phyloP scores from a whole-genome alignment of 768 basidiomycete genomes.

The Holtermannia corniformis region DNA sequence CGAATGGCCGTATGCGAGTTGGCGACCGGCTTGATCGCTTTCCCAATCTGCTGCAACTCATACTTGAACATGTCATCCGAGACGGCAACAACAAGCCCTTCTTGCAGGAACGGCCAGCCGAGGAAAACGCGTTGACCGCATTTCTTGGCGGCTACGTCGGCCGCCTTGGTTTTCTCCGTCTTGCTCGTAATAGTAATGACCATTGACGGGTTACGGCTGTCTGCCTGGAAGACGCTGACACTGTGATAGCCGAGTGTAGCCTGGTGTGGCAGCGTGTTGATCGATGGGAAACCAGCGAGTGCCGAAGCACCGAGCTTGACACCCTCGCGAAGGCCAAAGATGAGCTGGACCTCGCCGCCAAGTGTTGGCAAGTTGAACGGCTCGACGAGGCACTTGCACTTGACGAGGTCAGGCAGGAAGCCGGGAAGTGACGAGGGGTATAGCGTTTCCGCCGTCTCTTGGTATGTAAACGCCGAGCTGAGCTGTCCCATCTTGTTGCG shows the following conservation, averaged over 20 bases:
- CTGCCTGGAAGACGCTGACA: constrained; percentile 85
- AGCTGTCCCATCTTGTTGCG: constrained; percentile 66
- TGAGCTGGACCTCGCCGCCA: constrained; percentile 62
- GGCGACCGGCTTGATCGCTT: constrained; percentile 46
- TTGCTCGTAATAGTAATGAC: constrained; percentile 72
- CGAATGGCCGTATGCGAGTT: constrained; percentile 65
- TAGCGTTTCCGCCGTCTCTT: constrained; percentile 51
- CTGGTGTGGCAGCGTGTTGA: constrained; percentile 74
- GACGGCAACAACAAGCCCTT: constrained; percentile 74
- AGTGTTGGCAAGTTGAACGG: constrained; percentile 82
- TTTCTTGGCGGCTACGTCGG: constrained; percentile 64
- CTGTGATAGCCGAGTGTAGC: constrained; percentile 71
- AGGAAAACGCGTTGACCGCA: constrained; percentile 68
- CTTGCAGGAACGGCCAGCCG: constrained; percentile 91
- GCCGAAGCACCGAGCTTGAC: constrained; percentile 75
- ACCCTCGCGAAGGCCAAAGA: constrained; percentile 79
- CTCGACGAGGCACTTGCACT: constrained; percentile 69
- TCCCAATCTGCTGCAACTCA: constrained; percentile 46
- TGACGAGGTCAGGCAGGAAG: constrained; percentile 80
- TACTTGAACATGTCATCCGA: constrained; percentile 83
- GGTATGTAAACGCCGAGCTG: constrained; percentile 69
- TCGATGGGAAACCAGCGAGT: constrained; percentile 91
- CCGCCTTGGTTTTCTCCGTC: constrained; percentile 56
- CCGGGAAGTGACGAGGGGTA: constrained; percentile 91
- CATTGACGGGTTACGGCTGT: constrained; percentile 89